Base-by-base conservation (phyloP, 106 monocot genomes). In the Apostasia shenzhenica region DNA sequence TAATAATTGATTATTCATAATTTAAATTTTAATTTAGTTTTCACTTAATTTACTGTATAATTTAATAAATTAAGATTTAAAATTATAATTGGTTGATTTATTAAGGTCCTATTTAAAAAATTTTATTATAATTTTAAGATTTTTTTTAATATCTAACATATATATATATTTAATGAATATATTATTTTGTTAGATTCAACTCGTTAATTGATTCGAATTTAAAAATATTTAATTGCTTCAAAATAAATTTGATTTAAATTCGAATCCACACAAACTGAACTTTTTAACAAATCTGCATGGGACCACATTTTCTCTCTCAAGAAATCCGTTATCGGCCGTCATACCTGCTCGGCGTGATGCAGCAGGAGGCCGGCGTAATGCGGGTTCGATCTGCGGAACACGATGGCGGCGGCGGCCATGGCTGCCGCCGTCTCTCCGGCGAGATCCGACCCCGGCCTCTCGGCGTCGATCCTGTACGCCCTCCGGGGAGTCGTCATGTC, bases 401-500 rank as follows among this genome's bases (percentile, higher is more conserved):
- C n/a, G 4, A 68, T 46, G 26, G 75, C 68, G 3, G 75, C 75
- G 59, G 75, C 59, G 14, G 75, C 75, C 68, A 76, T 68, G 13
- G 75, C 75, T 0, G 75, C 75, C 2, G 75, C 68, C 6, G 75
- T 76, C 59, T 76, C 75, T 5, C 58, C 75, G 12, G 68, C 75
- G 14, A 76, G 68, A n/a, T 76, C 75, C 3, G 75, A 76, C 1
- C 75, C 75, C 0, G 75, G 75, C 44, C 39, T 68, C 6, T 69
- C 59, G 10, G n/a, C 2, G 49, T 76, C 75, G 4, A 76, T 69
- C 59, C 69, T 76, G 68, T 67, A 76, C 1, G 75, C 67, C 45
- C 57, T 49, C 46, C 75, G 59, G 1, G 75, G 45, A 10, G 75
- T 76, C 10, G 75, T 76, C 75, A 76, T 76, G 61, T 76, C 75